Conservation (phyloP, 371 early-diverging fungal species). For the Rhizopus microsporus region DNA sequence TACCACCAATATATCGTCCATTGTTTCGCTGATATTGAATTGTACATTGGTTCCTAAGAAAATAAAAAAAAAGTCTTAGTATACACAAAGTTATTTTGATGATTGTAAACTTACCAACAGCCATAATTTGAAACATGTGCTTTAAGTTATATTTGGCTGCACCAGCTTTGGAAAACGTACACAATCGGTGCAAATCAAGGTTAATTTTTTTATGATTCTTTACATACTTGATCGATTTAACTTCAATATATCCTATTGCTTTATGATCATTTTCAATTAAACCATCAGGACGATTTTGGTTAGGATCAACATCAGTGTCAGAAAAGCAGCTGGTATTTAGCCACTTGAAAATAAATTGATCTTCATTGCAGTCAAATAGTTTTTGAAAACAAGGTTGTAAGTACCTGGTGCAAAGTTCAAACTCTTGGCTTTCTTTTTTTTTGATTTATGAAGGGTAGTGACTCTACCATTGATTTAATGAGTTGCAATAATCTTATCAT, state of each 20-base stretch:
- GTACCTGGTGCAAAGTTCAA: constrained; percentile 15
- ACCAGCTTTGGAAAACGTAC: constrained; percentile 14
- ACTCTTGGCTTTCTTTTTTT: constrained; percentile 13
- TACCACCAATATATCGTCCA: constrained; percentile 14
- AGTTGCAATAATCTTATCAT: constrained; percentile 5
- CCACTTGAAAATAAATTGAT: constrained; percentile 13
- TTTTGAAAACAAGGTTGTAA: constrained; percentile 12
- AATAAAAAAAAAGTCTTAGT: constrained; percentile 15
- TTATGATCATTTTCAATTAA: constrained; percentile 13
- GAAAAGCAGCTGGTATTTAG: constrained; percentile 9
- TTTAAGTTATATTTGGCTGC: constrained; percentile 9
- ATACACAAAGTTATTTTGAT: constrained; percentile 16
- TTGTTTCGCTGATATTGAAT: constrained; percentile 13
- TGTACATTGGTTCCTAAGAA: constrained; percentile 14
- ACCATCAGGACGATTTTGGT: constrained; percentile 17
- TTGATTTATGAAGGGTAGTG: constrained; percentile 13
- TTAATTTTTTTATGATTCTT: constrained; percentile 18
- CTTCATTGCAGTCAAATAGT: constrained; percentile 14
- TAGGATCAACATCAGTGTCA: constrained; percentile 11
- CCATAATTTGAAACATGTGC: constrained; percentile 17
- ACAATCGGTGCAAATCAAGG: constrained; percentile 13
- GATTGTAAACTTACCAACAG: constrained; percentile 12
- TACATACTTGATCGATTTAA: constrained; percentile 15
- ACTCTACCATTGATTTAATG: constrained; percentile 15
- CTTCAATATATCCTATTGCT: constrained; percentile 14